Percentiles rank a stretch among this genome's conserved stretches.
phyloP scores from a whole-genome alignment of 2,329 filamentous ascomycete species.

The Alternaria arborescens region DNA sequence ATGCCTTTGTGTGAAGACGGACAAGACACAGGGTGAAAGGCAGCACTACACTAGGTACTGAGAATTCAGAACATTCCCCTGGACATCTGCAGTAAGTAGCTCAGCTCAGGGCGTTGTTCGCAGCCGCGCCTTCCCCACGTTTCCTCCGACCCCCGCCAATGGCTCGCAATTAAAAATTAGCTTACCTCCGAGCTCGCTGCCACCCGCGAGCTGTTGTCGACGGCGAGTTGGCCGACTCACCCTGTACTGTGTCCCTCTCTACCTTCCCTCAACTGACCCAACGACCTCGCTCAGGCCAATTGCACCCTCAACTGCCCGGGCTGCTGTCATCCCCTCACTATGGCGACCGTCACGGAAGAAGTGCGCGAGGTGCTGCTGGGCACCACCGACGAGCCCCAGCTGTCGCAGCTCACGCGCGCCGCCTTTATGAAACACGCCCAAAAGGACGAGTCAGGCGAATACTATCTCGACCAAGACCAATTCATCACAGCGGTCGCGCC shows the following conservation, averaged over 20 bases:
- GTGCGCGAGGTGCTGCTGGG: slow-evolving; percentile 71
- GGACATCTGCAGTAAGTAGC: neutral
- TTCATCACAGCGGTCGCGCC: slow-evolving; percentile 93
- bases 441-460: slow-evolving; percentile 79
- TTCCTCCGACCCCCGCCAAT: slow-evolving; percentile 36
- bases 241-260: slow-evolving; percentile 20
- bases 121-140: slow-evolving; percentile 42
- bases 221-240: slow-evolving; percentile 37
- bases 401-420: slow-evolving; percentile 77
- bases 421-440: slow-evolving; percentile 79
- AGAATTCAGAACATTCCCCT: neutral
- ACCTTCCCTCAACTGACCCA: slow-evolving; percentile 22
- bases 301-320: slow-evolving; percentile 29
- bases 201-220: slow-evolving; percentile 27
- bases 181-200: slow-evolving; percentile 41
- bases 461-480: slow-evolving; percentile 82
- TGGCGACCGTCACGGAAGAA: slow-evolving; percentile 74
- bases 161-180: slow-evolving; percentile 31
- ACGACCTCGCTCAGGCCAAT: slow-evolving; percentile 34
- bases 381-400: slow-evolving; percentile 62
- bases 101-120: slow-evolving; percentile 1
- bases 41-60: neutral
- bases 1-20: neutral
- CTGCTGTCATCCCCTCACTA: slow-evolving; percentile 29
- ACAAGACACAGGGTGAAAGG: neutral